These are phyloP conservation scores for Rhododendron molle DNA, from an alignment of 148 eudicot genomes.

Conservation along the genomic window DNA sequence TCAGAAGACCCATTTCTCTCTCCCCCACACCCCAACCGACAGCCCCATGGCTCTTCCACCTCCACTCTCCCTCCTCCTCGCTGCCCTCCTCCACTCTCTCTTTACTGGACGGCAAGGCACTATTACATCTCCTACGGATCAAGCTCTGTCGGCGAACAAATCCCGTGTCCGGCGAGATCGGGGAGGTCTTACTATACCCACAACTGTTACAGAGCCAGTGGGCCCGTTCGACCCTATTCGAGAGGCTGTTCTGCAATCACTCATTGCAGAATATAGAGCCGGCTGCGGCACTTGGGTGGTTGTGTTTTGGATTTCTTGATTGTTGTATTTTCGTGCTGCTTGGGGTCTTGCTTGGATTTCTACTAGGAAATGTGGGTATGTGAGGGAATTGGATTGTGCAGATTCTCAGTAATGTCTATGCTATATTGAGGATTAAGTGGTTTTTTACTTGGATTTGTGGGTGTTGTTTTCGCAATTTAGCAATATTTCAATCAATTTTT, in stretches of 20 bases:
- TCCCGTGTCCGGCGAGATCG: conserved; percentile 42
- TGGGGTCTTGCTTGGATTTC: neutral
- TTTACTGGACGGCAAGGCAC: conserved; percentile 21
- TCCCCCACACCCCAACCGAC: no score
- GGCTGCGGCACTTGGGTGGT: no score
- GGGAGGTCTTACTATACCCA: conserved; percentile 44
- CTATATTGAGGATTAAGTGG: neutral
- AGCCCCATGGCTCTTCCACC: neutral
- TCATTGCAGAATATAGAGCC: conserved; percentile 12
- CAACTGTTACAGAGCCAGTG: conserved; percentile 28
- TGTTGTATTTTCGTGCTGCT: neutral
- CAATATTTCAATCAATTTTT: neutral
- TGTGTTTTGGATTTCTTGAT: neutral
- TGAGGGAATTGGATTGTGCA: neutral
- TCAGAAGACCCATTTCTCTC: neutral
- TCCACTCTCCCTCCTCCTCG: neutral
- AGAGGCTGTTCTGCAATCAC: conserved; percentile 44
- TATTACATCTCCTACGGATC: conserved; percentile 46
- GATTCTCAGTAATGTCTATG: neutral
- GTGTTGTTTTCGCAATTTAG: neutral
- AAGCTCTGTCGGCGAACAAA: conserved; percentile 33
- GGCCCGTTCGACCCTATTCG: conserved; percentile 35
- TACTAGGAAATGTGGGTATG: neutral
- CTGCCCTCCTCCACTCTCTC: conserved; percentile 3
- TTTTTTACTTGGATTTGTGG: neutral